Base-by-base conservation (phyloP, 2,329 filamentous ascomycete species). In the Ophiostoma perfectum region DNA sequence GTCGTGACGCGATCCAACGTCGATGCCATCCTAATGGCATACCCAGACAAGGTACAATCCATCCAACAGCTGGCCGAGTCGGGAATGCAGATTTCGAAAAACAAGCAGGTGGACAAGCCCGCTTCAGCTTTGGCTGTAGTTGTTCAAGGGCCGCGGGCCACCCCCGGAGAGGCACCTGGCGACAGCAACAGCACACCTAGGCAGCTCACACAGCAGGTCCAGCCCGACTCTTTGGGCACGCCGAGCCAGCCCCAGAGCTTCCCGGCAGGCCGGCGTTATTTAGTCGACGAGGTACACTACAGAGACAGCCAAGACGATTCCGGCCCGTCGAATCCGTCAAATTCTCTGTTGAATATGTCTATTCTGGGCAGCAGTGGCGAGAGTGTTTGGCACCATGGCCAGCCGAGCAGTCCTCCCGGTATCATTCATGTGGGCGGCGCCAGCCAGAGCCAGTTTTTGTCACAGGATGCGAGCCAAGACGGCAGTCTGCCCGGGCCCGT, bases 1-100 rank as follows among this genome's bases (percentile, higher is more conserved):
- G 64, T 82, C 74, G 65, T 74, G 36, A 71, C 70, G 7, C 63
- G 49, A 4, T 42, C 66, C 7, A 72, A 72, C 4, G 44, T 74
- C 16, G 65, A 47, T 0, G 41, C 49, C 36, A 69, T 73, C 6
- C 49, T 73, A 2, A 66, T 42, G 4, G 67, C 65, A 5, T 74
- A 74, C 44, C 68, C 71, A 1, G 62, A 64, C 0, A 44, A 72
- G 55, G 62, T 72, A 11, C 18, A 55, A 6, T 12, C 6, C 3
- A 69, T 72, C 16, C 62, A 44, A 45, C 38, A 52, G 14, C 41
- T 66, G 1, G 42, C 63, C 63, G 39, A 42, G 12, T 2, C 39
- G 4, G 47, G 11, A 52, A 27, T 27, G 1, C 55, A 52, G n/a
- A 27, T 14, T 1, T 5, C 18, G 44, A 49, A 11, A 47, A 42